Evolutionary conservation across 495 filamentous ascomycete genomes (phyloP), one percentile per base, ranked within the genome.

Genomic region (Tuber calosporum): DNA sequence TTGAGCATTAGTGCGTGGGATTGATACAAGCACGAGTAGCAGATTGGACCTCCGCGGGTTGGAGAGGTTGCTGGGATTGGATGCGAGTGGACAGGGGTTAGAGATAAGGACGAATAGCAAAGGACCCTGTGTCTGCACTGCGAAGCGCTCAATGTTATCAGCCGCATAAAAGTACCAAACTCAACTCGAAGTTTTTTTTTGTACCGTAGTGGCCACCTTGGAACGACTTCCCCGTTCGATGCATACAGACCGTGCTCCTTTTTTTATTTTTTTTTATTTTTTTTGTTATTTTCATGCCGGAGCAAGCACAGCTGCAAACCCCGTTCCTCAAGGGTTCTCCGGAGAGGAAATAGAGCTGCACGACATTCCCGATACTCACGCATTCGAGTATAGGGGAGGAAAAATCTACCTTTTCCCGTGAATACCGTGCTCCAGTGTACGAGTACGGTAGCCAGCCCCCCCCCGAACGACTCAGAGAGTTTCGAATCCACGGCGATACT

Each of bases 141-240:
- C 76, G 74, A 77, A 74, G 68, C 67, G 76, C 74, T 69, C 75
- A 48, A 77, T 77, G 69, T 70, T 75, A 77, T 78, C 76, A 77
- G 74, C 76, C 76, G 76, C 75, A 78, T 78, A 77, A 74, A 71
- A 74, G 73, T 77, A 73, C 76, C 76, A 71, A 77, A 77, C 76
- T 78, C 40, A 77, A 78, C 74, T 43, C 38, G 71, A 73, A 74
- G 62, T 53, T 69, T 67, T 69, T 67, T 42, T 71, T 62, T 45
- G n/a, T 62, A 62, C 53, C n/a, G 53, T 67, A 74, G 70, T 36
- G 30, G 38, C 41, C 26, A 58, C 75, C 69, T 77, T 68, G 75
- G 69, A 73, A 73, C 48, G 41, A 73, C 68, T 62, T 73, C 41
- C 48, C 48, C 53, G 30, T 67, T 72, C 41, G 67, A 62, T 62